Evolutionary conservation across 1,139 yeast genomes (phyloP), one percentile per base, ranked within the genome.

Genomic region (Lizanozyma gosingica): DNA sequence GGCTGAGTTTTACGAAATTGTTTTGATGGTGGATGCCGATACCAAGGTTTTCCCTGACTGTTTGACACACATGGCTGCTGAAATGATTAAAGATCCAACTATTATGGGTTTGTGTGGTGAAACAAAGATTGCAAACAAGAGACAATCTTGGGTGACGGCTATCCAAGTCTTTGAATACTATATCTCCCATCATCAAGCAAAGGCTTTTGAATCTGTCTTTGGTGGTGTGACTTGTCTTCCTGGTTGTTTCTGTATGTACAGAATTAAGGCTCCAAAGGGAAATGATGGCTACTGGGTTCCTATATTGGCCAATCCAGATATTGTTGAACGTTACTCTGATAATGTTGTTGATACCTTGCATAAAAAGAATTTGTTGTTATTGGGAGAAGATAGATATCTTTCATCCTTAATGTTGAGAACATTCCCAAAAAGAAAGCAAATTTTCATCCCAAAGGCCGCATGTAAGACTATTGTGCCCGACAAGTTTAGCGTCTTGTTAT

Each of bases 191-290:
- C 97, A 92, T 63, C 95, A 86, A 57, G 80, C 97, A 2, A 92
- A 92, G 61, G 96, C 97, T 0, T 92, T 92, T 61, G 98, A 92
- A 62, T 83, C 96, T 14, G 90, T 85, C 2, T 92, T 92, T 60
- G 97, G 97, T 44, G 87, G 95, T 55, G 98, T 92, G 14, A 90
- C 97, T 0, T 92, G 98, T 75, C 74, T 92, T 46, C 98, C 98
- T 0, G 98, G 98, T 33, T 92, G 98, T 71, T 92, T 92, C 72
- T 83, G 90, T 52, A 87, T 90, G 85, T 92, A 92, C 58, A 76
- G 97, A 51, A 85, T 92, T 59, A 92, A 92, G 62, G 74, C 96
- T 0, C 97, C 97, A 35, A 92, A 88, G 62, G 94, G 95, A 4
- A 59, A 73, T 17, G 86, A 85, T 48, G 97, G 97, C 1, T 86